A percentile compares a stretch with the other conserved stretches of the same genome.
phyloP scores from a whole-genome alignment of 345 rosid species.

The Populus pruinosa region DNA sequence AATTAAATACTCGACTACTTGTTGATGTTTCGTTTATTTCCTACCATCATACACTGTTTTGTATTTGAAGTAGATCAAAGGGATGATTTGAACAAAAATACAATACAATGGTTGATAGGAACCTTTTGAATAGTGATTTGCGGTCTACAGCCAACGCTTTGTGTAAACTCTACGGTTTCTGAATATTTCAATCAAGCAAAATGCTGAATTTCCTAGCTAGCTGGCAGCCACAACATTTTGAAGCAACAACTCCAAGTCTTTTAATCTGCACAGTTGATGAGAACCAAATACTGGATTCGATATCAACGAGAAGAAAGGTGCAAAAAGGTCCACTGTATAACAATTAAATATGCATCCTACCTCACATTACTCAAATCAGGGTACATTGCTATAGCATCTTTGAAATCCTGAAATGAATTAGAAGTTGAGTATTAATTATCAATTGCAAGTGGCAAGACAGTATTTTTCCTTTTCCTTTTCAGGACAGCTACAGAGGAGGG shows the following conservation, averaged over 20 bases:
- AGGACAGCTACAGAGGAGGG: neutral
- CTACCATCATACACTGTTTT: too few species aligned
- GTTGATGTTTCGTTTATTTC: too few species aligned
- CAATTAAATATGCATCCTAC: constrained; percentile 25
- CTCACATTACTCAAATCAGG: constrained; percentile 75
- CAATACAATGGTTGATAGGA: too few species aligned
- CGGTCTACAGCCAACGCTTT: neutral
- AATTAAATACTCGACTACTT: too few species aligned
- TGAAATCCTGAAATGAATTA: constrained; percentile 58
- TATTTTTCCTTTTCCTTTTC: neutral
- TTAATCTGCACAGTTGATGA: constrained; percentile 37
- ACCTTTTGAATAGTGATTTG: too few species aligned
- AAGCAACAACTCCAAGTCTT: constrained; percentile 57
- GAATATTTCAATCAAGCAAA: neutral
- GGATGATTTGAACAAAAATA: too few species aligned
- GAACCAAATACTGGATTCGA: neutral
- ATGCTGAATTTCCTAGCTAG: constrained; percentile 14
- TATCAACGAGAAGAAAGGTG: neutral
- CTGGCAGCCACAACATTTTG: constrained; percentile 40
- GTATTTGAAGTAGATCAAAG: too few species aligned
- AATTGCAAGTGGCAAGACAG: neutral
- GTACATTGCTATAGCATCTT: constrained; percentile 65
- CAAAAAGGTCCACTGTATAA: neutral
- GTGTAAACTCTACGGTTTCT: neutral
- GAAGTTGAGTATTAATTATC: neutral